Base-by-base conservation (phyloP, 2,329 filamentous ascomycete genomes). In the Intubia oerlemansii region DNA sequence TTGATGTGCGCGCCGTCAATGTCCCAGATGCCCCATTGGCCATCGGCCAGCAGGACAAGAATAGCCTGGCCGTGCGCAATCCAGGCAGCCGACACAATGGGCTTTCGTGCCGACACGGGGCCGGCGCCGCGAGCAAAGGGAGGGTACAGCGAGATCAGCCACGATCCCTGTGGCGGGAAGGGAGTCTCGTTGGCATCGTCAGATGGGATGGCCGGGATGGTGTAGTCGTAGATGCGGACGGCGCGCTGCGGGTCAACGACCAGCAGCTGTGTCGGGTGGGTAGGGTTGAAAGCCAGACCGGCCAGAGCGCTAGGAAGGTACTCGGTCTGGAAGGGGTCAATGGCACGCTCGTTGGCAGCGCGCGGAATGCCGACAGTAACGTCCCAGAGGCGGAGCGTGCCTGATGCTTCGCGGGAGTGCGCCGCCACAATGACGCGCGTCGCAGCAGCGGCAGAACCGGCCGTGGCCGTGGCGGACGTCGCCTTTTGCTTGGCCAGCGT, bases 21-120 rank as follows among this genome's bases (percentile, higher is more conserved):
- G 39, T 74, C 68, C 68, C 68, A 74, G 19, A 74, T 62, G 10
- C 66, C 69, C 69, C 69, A 74, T 42, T 68, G 66, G 6, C 68
- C 69, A 38, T 74, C 69, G 1, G 62, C 60, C 4, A 73, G 49
- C 3, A 74, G 50, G 1, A 56, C 53, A 23, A 74, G 48, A 17
- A 74, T 50, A 5, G 68, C 67, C 26, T 61, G 56, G 8, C 69
- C 69, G 33, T 62, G 59, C 3, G 59, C 52, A 27, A 73, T 59
- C 69, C 69, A 74, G 5, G 59, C 56, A 1, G 68, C 64, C 27
- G 66, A 66, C 10, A 73, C 44, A n/a, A 74, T 57, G 0, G 59
- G 59, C 39, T 72, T 75, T 24, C 69, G 54, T 3, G 44, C 32
- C 3, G 38, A 47, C 28, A 42, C 46, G 17, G 56, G 44, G 5